Conservation (phyloP, 805 yeast genomes). For the Suhomyces xylopsoci region DNA sequence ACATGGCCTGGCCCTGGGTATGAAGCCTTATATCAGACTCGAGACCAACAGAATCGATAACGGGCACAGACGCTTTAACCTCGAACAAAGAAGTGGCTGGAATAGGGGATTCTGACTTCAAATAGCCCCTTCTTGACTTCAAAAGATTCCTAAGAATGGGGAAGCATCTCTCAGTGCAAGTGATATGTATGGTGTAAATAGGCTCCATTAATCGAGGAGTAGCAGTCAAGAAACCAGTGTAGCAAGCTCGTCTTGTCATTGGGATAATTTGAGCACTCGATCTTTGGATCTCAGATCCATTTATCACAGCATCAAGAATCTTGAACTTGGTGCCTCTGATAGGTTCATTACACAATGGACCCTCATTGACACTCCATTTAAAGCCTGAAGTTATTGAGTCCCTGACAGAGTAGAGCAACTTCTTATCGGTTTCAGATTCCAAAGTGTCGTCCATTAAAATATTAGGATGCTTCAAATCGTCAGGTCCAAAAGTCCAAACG, state of each 20-base stretch:
- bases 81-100: constrained; percentile 69
- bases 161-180: constrained; percentile 50
- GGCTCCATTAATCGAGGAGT: constrained; percentile 84
- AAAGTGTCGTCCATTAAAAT: constrained; percentile 69
- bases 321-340: constrained; percentile 68
- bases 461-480: constrained; percentile 45
- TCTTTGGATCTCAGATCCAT: constrained; percentile 46
- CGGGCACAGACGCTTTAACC: constrained; percentile 70
- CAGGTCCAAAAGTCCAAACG: constrained; percentile 70
- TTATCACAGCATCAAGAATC: constrained; percentile 57
- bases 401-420: constrained; percentile 41
- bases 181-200: constrained; percentile 55
- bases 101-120: constrained; percentile 48
- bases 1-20: constrained; percentile 75
- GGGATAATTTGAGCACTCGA: constrained; percentile 76
- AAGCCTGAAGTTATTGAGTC: constrained; percentile 73
- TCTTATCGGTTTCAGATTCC: constrained; percentile 62
- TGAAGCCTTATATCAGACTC: constrained; percentile 80
- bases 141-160: constrained; percentile 49
- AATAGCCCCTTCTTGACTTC: constrained; percentile 65
- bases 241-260: constrained; percentile 79
- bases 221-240: constrained; percentile 74
- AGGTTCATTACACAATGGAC: constrained; percentile 90
- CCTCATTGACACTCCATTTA: constrained; percentile 77
- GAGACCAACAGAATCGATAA: constrained; percentile 85